Conservation (phyloP, 2,329 filamentous ascomycete species). For the Penicillium brasilianum region DNA sequence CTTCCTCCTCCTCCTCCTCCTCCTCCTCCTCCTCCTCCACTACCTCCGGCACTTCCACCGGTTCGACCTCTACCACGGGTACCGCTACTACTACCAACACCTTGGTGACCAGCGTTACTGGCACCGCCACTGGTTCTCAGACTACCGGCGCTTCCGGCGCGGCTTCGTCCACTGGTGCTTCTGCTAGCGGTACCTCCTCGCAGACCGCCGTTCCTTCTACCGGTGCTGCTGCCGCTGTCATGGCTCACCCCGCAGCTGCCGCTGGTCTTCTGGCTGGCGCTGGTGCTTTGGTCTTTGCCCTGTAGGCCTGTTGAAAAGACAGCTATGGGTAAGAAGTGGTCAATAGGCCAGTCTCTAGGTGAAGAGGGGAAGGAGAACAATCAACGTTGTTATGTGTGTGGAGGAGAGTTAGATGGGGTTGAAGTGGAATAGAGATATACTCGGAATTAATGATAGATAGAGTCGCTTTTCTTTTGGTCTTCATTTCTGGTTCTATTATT, state of each 20-base stretch:
- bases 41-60: constrained; percentile 20
- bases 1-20: constrained; percentile 18
- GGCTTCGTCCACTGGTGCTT: constrained; percentile 7
- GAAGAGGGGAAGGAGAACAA: not conserved
- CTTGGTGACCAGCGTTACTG: constrained; percentile 8
- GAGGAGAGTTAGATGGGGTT: not conserved
- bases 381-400: not conserved
- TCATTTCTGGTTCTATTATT: not conserved
- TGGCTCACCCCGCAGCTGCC: constrained; percentile 20
- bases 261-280: constrained; percentile 31
- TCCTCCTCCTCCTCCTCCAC: constrained; percentile 24
- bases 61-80: not conserved
- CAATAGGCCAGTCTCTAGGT: not conserved
- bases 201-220: constrained; percentile 16
- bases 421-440: not conserved
- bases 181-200: constrained; percentile 13
- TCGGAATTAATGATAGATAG: not conserved
- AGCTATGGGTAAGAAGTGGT: not conserved
- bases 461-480: not conserved
- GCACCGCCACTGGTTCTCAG: constrained; percentile 10
- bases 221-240: constrained; percentile 23
- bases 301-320: constrained; percentile 13
- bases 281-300: constrained; percentile 27
- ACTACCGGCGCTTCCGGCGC: constrained; percentile 17
- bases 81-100: constrained; percentile 13